Base-by-base conservation (phyloP, 2,329 filamentous ascomycete genomes). In the Phyllachora maydis region DNA sequence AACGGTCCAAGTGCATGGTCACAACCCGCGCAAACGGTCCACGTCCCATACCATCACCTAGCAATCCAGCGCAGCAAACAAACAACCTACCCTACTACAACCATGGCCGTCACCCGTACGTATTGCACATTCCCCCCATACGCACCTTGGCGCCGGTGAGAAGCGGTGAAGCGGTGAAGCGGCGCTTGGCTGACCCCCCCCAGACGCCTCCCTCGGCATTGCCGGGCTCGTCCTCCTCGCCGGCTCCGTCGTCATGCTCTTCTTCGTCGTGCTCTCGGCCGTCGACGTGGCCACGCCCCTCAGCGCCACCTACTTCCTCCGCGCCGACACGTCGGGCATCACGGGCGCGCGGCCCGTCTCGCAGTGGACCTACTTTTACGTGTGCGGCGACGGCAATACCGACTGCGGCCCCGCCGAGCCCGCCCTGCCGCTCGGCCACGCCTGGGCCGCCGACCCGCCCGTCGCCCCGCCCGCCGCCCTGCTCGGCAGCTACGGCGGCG, bases 301-400 rank as follows among this genome's bases (percentile, higher is more conserved):
- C 26, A 65, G 75, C 45, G 53, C 69, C 28, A 81, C 82, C 33
- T 93, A 81, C 50, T 92, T 93, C 56, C 66, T 95, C 16, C 59
- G 74, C 41, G 78, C 78, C 37, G 63, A 76, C 41, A 92, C 83
- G 1, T 54, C 52, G 16, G 66, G 59, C 40, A 82, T 91, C 40
- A 54, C 62, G 3, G 70, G 71, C 22, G 72, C 79, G 8, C 65
- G 71, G 24, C 31, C 56, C 23, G 37, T 61, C 11, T 72, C 79
- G 8, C 71, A 85, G 51, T 95, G 85, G 85, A 90, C 82, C 17
- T 91, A 75, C 51, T 88, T 90, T 58, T 72, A 77, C 45, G 56
- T 90, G 30, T 91, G 83, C 51, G 66, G 70, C 24, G 54, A 54
- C 15, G 52, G 51, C 30, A 65, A 70, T 42, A 56, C 54, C 24